Percentiles rank a stretch among this genome's conserved stretches.
These are phyloP conservation scores for Thalassiosira livingstoniorum DNA, from an alignment of 352 stramenopile genomes.

Conservation along the genomic window DNA sequence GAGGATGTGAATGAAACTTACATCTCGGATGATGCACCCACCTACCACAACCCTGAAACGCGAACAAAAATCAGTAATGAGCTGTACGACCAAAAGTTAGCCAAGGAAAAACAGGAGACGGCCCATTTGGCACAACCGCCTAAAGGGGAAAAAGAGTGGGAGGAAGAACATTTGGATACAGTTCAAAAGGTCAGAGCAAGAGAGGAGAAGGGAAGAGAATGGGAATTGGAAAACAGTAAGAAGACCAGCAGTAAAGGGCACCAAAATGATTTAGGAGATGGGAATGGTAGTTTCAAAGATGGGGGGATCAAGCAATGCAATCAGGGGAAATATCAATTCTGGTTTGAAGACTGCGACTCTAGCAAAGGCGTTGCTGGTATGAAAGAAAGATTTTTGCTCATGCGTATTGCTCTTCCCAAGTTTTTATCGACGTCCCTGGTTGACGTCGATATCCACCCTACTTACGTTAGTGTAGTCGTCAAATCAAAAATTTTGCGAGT, in stretches of 20 bases:
- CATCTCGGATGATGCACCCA: constrained; percentile 56
- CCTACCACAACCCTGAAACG: constrained; percentile 63
- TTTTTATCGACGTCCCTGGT: constrained; percentile 92
- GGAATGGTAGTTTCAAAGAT: constrained; percentile 16
- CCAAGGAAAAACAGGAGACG: constrained; percentile 89
- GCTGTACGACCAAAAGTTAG: constrained; percentile 92
- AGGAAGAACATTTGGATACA: constrained; percentile 87
- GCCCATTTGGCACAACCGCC: constrained; percentile 84
- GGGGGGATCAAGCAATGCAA: constrained; percentile 89
- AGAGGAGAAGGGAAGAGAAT: constrained; percentile 32
- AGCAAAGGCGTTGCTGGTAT: constrained; percentile 5
- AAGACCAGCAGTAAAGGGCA: too few relatives aligned
- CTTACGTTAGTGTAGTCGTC: constrained; percentile 92
- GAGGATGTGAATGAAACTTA: constrained; percentile 17
- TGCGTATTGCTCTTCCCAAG: constrained; percentile 89
- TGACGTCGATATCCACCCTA: constrained; percentile 93
- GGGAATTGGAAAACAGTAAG: constrained; percentile 10
- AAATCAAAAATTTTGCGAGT: constrained; percentile 91
- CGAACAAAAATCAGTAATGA: constrained; percentile 91
- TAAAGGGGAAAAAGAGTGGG: constrained; percentile 87
- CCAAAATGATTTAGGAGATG: not conserved
- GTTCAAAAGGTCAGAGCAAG: constrained; percentile 60
- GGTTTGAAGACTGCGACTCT: constrained; percentile 81
- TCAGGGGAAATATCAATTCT: constrained; percentile 91
- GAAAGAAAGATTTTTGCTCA: constrained; percentile 81